Evolutionary conservation across 768 basidiomycete genomes (phyloP).

Genomic region (Macrolepiota fuliginosa): DNA sequence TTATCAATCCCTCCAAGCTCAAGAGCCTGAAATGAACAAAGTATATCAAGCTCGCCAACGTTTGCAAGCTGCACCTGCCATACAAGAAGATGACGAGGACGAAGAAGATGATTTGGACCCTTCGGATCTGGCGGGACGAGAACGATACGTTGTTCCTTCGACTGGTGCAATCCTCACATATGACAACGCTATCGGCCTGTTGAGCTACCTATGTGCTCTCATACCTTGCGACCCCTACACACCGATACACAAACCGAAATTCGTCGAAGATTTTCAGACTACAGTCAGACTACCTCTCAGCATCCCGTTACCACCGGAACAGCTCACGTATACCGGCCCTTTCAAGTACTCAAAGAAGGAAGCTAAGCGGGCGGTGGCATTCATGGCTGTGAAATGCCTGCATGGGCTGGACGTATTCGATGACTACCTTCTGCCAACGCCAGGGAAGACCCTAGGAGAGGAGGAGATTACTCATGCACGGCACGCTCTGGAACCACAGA

Average conservation of each 20-base stretch:
- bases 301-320: constrained; percentile 54
- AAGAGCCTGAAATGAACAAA: constrained; percentile 62
- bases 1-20: constrained; percentile 56
- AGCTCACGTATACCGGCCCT: constrained; percentile 61
- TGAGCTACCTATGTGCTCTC: constrained; percentile 75
- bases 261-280: constrained; percentile 54
- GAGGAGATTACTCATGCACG: constrained; percentile 51
- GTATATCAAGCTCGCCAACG: constrained; percentile 57
- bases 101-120: constrained; percentile 44
- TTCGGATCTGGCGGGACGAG: constrained; percentile 60
- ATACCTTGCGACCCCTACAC: constrained; percentile 76
- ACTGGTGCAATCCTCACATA: constrained; percentile 82
- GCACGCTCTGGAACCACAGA: constrained; percentile 31
- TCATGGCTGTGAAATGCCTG: constrained; percentile 69
- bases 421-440: constrained; percentile 75
- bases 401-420: constrained; percentile 76
- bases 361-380: constrained; percentile 82
- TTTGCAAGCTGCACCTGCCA: not conserved
- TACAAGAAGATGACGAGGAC: constrained; percentile 38
- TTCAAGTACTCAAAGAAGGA: constrained; percentile 66
- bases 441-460: constrained; percentile 44
- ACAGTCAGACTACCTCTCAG: constrained; percentile 65
- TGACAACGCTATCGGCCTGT: constrained; percentile 65
- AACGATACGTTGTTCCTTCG: constrained; percentile 67
- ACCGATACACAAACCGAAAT: constrained; percentile 55